Conservation (phyloP, 2,329 filamentous ascomycete species). For the Penicillium sumatraense region DNA sequence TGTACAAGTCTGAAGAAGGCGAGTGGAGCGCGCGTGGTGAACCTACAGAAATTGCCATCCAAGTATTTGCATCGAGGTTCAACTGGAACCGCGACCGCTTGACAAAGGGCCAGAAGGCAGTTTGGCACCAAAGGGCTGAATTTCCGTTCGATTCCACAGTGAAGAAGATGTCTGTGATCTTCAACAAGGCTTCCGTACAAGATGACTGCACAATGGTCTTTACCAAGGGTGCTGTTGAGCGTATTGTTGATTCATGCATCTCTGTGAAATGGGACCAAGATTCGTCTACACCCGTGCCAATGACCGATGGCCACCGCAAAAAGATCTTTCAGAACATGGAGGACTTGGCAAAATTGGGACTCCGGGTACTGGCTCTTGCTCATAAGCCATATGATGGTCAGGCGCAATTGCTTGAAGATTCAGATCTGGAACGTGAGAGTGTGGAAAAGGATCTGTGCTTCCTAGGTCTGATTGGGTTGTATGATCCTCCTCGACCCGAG, state of each 20-base stretch:
- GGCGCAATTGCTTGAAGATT: constrained; percentile 23
- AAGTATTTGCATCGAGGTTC: constrained; percentile 74
- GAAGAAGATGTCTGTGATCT: constrained; percentile 78
- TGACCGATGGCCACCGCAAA: constrained; percentile 59
- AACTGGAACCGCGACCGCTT: constrained; percentile 62
- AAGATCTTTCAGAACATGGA: constrained; percentile 72
- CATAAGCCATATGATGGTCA: constrained; percentile 36
- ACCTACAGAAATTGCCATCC: constrained; percentile 74
- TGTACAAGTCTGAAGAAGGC: constrained; percentile 58
- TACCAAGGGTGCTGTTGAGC: constrained; percentile 65
- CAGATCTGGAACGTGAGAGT: constrained; percentile 51
- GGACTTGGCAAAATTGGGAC: constrained; percentile 65
- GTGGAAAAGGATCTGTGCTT: constrained; percentile 74
- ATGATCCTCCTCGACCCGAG: constrained; percentile 82
- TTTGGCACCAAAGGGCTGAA: constrained; percentile 66
- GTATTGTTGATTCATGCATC: constrained; percentile 67
- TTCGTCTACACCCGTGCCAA: constrained; percentile 38
- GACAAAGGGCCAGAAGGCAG: constrained; percentile 53
- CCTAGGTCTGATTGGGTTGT: constrained; percentile 80
- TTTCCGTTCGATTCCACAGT: constrained; percentile 76
- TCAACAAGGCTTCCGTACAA: constrained; percentile 38
- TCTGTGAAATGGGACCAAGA: constrained; percentile 51
- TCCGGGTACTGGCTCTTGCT: constrained; percentile 72
- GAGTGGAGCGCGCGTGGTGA: constrained; percentile 69
- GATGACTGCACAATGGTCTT: constrained; percentile 40